Evolutionary conservation across 2,329 filamentous ascomycete species (phyloP).

Genomic region (Thermochaetoides dissita): DNA sequence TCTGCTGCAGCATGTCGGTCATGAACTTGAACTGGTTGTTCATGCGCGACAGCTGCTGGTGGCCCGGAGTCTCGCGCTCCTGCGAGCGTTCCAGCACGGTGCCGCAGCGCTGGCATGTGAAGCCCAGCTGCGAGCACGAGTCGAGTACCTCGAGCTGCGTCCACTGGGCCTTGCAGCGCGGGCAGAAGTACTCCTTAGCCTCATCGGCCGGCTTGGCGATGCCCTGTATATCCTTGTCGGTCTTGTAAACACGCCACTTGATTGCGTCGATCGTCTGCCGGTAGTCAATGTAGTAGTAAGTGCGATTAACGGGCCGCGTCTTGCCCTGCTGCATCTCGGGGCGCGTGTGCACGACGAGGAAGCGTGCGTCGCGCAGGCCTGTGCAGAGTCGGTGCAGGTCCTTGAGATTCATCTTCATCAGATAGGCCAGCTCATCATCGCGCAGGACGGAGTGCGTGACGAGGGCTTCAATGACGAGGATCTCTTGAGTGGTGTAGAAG

Average conservation of each 20-base stretch:
- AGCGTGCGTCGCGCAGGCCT: slow-evolving; percentile 70
- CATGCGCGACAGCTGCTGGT: slow-evolving; percentile 58
- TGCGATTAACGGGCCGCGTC: slow-evolving; percentile 67
- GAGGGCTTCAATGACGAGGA: slow-evolving; percentile 64
- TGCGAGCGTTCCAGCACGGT: slow-evolving; percentile 49
- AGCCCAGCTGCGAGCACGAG: slow-evolving; percentile 54
- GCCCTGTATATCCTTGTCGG: slow-evolving; percentile 79
- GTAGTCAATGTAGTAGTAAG: slow-evolving; percentile 96
- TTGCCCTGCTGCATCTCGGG: slow-evolving; percentile 69
- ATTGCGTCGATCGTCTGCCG: slow-evolving; percentile 89
- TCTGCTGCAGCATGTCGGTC: slow-evolving; percentile 59
- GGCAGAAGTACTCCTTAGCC: slow-evolving; percentile 83
- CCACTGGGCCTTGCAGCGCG: slow-evolving; percentile 70
- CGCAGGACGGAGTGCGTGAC: slow-evolving; percentile 64
- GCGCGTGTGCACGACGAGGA: slow-evolving; percentile 66
- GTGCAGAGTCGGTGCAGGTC: slow-evolving; percentile 82
- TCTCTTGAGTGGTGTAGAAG: slow-evolving; percentile 64
- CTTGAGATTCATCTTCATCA: slow-evolving; percentile 83
- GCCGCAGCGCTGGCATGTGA: slow-evolving; percentile 70
- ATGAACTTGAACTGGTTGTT: slow-evolving; percentile 72
- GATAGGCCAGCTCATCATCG: slow-evolving; percentile 73
- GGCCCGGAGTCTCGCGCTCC: slow-evolving; percentile 54
- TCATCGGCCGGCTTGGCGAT: slow-evolving; percentile 68
- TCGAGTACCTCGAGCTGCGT: slow-evolving; percentile 83
- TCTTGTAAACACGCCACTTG: slow-evolving; percentile 81